Evolutionary conservation across 371 early-diverging fungal genomes (phyloP), one percentile per base, ranked within the genome.

Genomic region (Pancytospora philotis): DNA sequence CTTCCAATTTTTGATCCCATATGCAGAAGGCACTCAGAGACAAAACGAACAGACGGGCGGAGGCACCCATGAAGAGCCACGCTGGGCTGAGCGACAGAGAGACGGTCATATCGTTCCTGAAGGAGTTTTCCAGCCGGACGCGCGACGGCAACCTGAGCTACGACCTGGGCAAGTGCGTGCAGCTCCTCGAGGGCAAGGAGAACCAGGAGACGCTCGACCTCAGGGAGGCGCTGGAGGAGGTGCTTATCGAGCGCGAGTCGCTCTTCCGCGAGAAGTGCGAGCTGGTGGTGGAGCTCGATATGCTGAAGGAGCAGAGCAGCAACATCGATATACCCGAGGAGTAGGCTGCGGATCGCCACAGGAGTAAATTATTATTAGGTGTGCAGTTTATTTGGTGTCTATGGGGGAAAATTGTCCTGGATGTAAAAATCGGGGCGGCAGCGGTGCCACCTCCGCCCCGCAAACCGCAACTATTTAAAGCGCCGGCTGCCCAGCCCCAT

Each of bases 131-230:
- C 3, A 45, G 48, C n/a, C 71, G 37, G 48, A 79, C 81, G n/a
- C 55, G 32, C 35, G 80, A 81, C 66, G 67, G 69, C 51, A 69
- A 57, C 56, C 45, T 81, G 31, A 71, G 68, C 36, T 81, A 81
- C 62, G 81, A 81, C 66, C 55, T 81, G 22, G 25, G 16, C 35
- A 71, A 72, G 51, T 81, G 81, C 61, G 62, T 79, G 28, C 78
- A 81, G 66, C 72, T 76, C 8, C 41, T 81, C n/a, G 74, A 76
- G 62, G 81, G 81, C 4, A 77, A 81, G 58, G 81, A 81, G 66
- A 81, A 81, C 65, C 69, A 71, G 35, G 69, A 76, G 38, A 49
- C 74, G 28, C 50, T 4, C 0, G 81, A 81, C 13, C 66, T 81
- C 25, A 73, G 73, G 56, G 66, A 68, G 3, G 78, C 76, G 8